Base-by-base conservation (phyloP, 139 green algal genomes). In the Pseudopediastrum boryanum region DNA sequence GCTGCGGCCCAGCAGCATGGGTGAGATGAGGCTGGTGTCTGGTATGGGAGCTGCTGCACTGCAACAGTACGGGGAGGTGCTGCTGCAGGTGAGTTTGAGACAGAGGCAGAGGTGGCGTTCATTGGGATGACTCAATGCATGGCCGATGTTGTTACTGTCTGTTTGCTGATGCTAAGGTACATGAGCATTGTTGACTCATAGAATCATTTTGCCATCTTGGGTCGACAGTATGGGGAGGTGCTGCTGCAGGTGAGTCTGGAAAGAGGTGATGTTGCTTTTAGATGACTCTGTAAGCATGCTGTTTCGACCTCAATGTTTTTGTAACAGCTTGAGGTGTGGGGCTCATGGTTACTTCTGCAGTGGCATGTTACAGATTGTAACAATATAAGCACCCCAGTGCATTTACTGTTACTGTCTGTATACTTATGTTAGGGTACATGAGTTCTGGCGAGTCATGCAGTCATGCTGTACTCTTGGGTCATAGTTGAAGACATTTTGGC, bases 81-180 rank as follows among this genome's bases (percentile, higher is more conserved):
- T 86, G 59, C 79, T 86, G 75, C 44, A 43, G 64, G 71, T 77
- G 46, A 10, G n/a, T n/a, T n/a, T n/a, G n/a, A n/a, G n/a, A 58
- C 16, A 19, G 48, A 58, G 48, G 13, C 19, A n/a, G 48, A 19
- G 16, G 48, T 19, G 48, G 16, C n/a, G n/a, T n/a, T n/a, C n/a
- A n/a, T n/a, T n/a, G n/a, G n/a, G n/a, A n/a, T 67, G 25, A 44
- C 12, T 19, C 23, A 41, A 7, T 48, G 27, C 61, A 41, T 16
- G 23, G 61, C 58, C 16, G 19, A 9, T 9, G 10, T 13, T 19
- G 58, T 27, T 19, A 39, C n/a, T n/a, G n/a, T n/a, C n/a, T n/a
- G n/a, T n/a, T n/a, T n/a, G n/a, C n/a, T n/a, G n/a, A n/a, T n/a
- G n/a, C n/a, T n/a, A 58, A 16, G 16, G 16, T 19, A 16, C 13